Conservation (phyloP, 2,329 filamentous ascomycete species). For the Xylaria digitata region DNA sequence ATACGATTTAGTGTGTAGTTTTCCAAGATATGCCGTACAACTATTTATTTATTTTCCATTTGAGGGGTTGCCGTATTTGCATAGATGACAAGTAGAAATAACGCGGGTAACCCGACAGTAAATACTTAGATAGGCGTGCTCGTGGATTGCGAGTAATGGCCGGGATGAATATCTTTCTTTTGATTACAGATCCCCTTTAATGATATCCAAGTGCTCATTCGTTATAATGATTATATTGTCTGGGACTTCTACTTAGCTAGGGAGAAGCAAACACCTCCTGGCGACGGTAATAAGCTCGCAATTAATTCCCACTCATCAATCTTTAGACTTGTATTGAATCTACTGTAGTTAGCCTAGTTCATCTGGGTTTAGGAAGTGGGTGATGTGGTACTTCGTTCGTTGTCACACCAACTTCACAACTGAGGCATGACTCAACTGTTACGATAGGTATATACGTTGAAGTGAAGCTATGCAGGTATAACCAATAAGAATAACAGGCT, state of each 20-base stretch:
- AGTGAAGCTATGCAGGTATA: too few relatives aligned
- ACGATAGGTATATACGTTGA: not conserved
- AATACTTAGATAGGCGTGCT: not conserved
- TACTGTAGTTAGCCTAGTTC: too few relatives aligned
- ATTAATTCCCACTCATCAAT: not conserved
- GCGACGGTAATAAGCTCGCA: not conserved
- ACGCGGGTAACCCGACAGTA: not conserved
- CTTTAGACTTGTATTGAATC: not conserved
- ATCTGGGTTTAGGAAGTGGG: too few relatives aligned
- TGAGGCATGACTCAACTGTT: too few relatives aligned
- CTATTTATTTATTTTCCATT: not conserved
- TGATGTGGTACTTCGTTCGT: too few relatives aligned
- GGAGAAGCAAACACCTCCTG: not conserved
- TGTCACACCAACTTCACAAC: too few relatives aligned
- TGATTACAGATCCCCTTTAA: too few relatives aligned
- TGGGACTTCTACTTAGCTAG: not conserved
- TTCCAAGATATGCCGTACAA: not conserved
- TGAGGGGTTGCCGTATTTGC: not conserved
- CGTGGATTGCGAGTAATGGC: not conserved
- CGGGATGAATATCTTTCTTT: not conserved
- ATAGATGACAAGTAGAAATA: not conserved
- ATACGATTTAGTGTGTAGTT: not conserved
- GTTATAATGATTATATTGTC: too few relatives aligned
- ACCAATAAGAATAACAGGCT: too few relatives aligned
- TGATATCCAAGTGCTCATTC: not conserved